These are phyloP conservation scores for Coccomyxa sp. DNA, from an alignment of 139 green algal species.

Conservation along the genomic window DNA sequence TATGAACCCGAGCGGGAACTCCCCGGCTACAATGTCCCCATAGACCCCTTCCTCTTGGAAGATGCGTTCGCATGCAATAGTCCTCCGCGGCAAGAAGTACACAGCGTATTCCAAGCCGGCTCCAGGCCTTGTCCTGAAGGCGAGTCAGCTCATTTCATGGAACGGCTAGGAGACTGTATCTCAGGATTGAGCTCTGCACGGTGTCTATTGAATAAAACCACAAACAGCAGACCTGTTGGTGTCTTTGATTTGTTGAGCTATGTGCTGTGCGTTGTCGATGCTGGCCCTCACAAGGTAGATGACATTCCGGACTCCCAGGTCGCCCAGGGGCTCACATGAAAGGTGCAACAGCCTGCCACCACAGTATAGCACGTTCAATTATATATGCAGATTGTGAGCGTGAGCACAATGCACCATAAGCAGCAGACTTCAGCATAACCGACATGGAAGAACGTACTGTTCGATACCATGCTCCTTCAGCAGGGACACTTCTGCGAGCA, in stretches of 20 bases:
- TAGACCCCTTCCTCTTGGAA: constrained; percentile 76
- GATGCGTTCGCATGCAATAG: constrained; percentile 63
- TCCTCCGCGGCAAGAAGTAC: constrained; percentile 68
- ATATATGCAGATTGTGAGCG: not conserved
- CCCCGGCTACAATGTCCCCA: constrained; percentile 58
- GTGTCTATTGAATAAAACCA: no score
- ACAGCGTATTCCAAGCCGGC: constrained; percentile 42
- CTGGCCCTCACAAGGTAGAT: constrained; percentile 53
- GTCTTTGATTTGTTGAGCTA: constrained; percentile 44
- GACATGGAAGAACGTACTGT: constrained; percentile 33
- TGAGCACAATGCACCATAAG: not conserved
- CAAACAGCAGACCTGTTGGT: not conserved
- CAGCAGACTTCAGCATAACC: not conserved
- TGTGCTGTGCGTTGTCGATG: constrained; percentile 55
- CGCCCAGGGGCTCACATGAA: constrained; percentile 26
- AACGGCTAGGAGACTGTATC: no score
- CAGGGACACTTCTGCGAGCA: constrained; percentile 65
- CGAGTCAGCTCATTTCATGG: not conserved
- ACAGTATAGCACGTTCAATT: not conserved
- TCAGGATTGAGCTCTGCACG: no score
- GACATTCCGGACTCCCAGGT: constrained; percentile 35
- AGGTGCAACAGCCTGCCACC: constrained; percentile 50
- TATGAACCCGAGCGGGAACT: constrained; percentile 75
- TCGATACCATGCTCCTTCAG: constrained; percentile 87
- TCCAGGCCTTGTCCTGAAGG: constrained; percentile 10